Evolutionary conservation across 2,329 filamentous ascomycete species (phyloP).

Genomic region (Neospermospora avenae): DNA sequence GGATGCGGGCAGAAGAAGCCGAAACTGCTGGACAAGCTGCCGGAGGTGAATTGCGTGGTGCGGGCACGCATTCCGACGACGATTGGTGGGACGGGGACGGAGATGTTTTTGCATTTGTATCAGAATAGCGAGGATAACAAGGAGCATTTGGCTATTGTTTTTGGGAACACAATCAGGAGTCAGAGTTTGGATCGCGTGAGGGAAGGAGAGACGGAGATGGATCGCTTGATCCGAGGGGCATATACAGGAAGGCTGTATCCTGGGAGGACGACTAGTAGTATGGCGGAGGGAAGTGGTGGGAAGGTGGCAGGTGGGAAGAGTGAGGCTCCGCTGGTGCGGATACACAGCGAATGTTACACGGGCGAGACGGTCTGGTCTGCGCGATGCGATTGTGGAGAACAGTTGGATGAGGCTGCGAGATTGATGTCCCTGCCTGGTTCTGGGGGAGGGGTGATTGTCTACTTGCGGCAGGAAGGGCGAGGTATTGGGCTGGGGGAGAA

Average conservation of each 20-base stretch:
- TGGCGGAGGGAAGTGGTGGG: background rate
- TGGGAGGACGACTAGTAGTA: slow-evolving; percentile 58
- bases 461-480: slow-evolving; percentile 90
- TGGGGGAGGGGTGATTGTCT: slow-evolving; percentile 86
- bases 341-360: slow-evolving; percentile 98
- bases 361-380: slow-evolving; percentile 98
- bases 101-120: slow-evolving; percentile 97
- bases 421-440: slow-evolving; percentile 76
- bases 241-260: slow-evolving; percentile 87
- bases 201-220: slow-evolving; percentile 78
- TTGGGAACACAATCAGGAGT: slow-evolving; percentile 80
- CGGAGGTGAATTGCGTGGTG: slow-evolving; percentile 88
- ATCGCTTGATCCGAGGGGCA: slow-evolving; percentile 90
- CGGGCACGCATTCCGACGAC: slow-evolving; percentile 93
- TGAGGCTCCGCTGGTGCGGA: slow-evolving; percentile 71
- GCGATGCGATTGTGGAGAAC: slow-evolving; percentile 95
- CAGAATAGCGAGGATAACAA: slow-evolving; percentile 91
- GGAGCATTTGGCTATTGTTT: slow-evolving; percentile 95
- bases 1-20: slow-evolving; percentile 64
- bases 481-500: slow-evolving; percentile 95
- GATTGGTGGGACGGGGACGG: slow-evolving; percentile 59
- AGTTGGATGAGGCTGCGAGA: slow-evolving; percentile 91
- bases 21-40: slow-evolving; percentile 70
- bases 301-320: background rate
- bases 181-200: slow-evolving; percentile 66